phyloP scores from a whole-genome alignment of 306 rosid genomes.

The Quercus berberidifolia region DNA sequence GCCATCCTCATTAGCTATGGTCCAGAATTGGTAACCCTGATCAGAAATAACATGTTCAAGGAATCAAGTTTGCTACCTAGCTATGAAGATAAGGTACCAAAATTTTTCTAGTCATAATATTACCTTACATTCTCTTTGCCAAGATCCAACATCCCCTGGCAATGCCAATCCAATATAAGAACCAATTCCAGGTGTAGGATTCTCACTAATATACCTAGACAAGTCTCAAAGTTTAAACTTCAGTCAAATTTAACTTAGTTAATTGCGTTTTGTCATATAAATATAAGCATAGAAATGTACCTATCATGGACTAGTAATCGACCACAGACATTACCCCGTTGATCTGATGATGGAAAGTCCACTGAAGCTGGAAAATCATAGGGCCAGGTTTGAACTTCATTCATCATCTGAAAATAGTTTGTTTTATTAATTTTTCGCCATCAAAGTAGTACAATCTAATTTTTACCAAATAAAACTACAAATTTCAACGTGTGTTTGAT shows the following conservation, averaged over 20 bases:
- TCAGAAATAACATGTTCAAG: not conserved
- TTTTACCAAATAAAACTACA: not conserved
- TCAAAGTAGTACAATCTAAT: not conserved
- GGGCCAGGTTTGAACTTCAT: slow-evolving; percentile 85
- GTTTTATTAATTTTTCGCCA: not conserved
- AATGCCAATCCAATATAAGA: slow-evolving; percentile 83
- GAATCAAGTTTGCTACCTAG: not conserved
- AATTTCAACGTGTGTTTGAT: not conserved
- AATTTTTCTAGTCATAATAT: slow-evolving; percentile 5
- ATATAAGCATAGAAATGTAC: slow-evolving; percentile 18
- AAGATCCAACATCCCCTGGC: slow-evolving; percentile 83
- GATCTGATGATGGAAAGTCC: slow-evolving; percentile 50
- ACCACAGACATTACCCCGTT: slow-evolving; percentile 69
- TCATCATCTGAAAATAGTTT: slow-evolving; percentile 43
- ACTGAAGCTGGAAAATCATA: slow-evolving; percentile 68
- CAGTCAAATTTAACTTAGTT: not conserved
- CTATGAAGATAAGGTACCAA: not conserved
- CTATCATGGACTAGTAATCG: slow-evolving; percentile 59
- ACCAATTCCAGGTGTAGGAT: slow-evolving; percentile 44
- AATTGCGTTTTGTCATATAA: not conserved
- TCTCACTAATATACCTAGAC: slow-evolving; percentile 43
- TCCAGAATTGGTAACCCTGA: slow-evolving; percentile 90
- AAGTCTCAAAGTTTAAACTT: not conserved
- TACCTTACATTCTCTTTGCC: slow-evolving; percentile 94
- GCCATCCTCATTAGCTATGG: slow-evolving; percentile 61